Conservation (phyloP, 441 rosid species). For the Erysimum cheiri region DNA sequence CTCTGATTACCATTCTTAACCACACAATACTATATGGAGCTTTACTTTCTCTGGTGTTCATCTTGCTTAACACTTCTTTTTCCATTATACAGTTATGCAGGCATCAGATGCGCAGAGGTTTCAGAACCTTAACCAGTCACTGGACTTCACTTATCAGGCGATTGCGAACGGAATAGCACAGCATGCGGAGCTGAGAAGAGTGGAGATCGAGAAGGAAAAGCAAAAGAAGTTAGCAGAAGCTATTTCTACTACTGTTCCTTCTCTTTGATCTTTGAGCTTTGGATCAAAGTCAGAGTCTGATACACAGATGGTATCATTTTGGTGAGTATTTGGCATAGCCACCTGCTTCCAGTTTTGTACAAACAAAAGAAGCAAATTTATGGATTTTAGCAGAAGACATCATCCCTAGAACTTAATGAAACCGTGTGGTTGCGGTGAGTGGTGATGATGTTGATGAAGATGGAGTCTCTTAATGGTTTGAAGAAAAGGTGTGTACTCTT, state of each 20-base stretch:
- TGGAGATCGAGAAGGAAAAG: constrained; percentile 88
- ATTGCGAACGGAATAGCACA: constrained; percentile 86
- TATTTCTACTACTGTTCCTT: constrained; percentile 34
- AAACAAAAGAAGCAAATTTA: constrained; percentile 35
- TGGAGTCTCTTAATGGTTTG: constrained; percentile 35
- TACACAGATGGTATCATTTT: constrained; percentile 33
- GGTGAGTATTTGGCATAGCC: constrained; percentile 31
- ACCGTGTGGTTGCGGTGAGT: constrained; percentile 40
- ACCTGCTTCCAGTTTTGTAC: constrained; percentile 33
- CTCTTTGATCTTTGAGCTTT: constrained; percentile 21
- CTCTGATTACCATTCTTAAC: not conserved
- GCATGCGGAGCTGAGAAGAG: constrained; percentile 95
- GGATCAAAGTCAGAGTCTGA: constrained; percentile 25
- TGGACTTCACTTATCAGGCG: constrained; percentile 87
- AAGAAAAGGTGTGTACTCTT: constrained; percentile 33
- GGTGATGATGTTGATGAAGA: constrained; percentile 31
- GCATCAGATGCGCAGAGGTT: constrained; percentile 77
- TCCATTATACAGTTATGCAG: constrained; percentile 66
- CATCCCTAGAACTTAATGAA: constrained; percentile 16
- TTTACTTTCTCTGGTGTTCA: constrained; percentile 12
- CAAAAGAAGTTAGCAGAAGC: constrained; percentile 71
- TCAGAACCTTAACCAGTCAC: constrained; percentile 79
- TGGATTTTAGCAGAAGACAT: constrained; percentile 23
- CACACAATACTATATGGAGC: not conserved
- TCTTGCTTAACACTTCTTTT: constrained; percentile 12